Percentiles rank a stretch among this genome's conserved stretches.
Evolutionary conservation across 225 moss, liverwort and hornwort species (phyloP).

Genomic region (Pseudoscleropodium purum): DNA sequence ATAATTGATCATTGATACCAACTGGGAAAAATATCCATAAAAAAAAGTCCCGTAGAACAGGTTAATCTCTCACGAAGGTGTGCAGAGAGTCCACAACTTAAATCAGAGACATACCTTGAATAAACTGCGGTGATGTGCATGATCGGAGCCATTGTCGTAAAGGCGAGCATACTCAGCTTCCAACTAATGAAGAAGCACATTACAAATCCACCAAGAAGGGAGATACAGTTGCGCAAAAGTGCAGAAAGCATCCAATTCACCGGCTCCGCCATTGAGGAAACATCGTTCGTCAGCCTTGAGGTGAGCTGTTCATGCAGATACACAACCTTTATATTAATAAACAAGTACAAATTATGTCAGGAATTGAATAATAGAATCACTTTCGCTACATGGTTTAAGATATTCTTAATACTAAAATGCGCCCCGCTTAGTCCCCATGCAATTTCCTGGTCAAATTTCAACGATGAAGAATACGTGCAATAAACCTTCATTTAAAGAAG

Average conservation of each 20-base stretch:
- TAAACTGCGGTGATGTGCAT: constrained; percentile 99
- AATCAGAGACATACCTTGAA: constrained; percentile 40
- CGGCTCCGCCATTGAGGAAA: constrained; percentile 98
- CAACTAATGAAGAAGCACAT: constrained; percentile 95
- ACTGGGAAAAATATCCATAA: background rate
- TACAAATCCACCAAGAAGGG: constrained; percentile 69
- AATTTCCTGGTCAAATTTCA: background rate
- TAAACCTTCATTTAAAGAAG: constrained; percentile 1
- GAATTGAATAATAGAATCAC: background rate
- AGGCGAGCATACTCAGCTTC: constrained; percentile 99
- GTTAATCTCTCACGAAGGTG: background rate
- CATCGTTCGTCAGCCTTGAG: constrained; percentile 96
- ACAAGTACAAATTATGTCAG: background rate
- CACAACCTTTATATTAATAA: background rate
- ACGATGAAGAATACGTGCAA: background rate
- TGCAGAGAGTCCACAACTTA: background rate
- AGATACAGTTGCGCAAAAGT: constrained; percentile 68
- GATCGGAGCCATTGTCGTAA: constrained; percentile 99
- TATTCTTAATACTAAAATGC: background rate
- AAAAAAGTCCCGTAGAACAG: background rate
- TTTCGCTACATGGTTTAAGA: background rate
- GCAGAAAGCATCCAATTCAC: constrained; percentile 99
- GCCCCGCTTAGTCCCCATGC: background rate
- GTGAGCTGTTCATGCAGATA: constrained; percentile 59
- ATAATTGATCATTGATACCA: background rate